Evolutionary conservation across 2,329 filamentous ascomycete species (phyloP), one percentile per base, ranked within the genome.

Genomic region (Sarocladium kiliense): DNA sequence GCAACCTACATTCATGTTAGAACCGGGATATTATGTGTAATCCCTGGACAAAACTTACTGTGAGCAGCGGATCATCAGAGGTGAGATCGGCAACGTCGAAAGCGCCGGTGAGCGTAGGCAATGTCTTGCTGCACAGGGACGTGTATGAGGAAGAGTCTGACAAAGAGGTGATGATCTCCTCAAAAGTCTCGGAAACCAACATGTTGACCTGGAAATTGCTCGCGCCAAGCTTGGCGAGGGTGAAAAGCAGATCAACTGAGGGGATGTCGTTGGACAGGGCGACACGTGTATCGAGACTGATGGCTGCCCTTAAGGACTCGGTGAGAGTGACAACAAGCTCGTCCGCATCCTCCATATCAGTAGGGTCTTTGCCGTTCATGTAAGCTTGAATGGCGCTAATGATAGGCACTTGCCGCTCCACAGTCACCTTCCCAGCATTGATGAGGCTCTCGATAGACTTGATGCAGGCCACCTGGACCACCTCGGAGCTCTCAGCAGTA

Each of bases 391-490:
- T 80, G 11, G 85, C 80, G n/a, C 72, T 77, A 50, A 85, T 77
- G 56, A 88, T 77, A 19, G 77, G 73, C 1, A 76, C 62, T 66
- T 96, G 91, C 45, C 74, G 76, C 56, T 82, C 79, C 7, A 68
- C 64, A 6, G 72, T 65, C 2, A 80, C 73, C 76, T 76, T 64
- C 70, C 79, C 68, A 68, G 78, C 76, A 57, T 72, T 76, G 53
- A 85, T 77, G 56, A 85, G 80, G 16, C 80, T 79, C 64, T 97
- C 91, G 34, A 96, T 73, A 1, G 91, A 87, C 67, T 93, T 92
- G 64, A 97, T 88, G 65, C 91, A 96, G 19, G 93, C 86, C 18
- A 96, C 92, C 68, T 94, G 90, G 42, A 97, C 93, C 34, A 97
- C 85, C 68, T 97, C 92, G 0, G 89, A 88, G 19, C 85, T 76